These are phyloP conservation scores for Pistacia atlantica DNA, from an alignment of 345 rosid species.

Conservation along the genomic window DNA sequence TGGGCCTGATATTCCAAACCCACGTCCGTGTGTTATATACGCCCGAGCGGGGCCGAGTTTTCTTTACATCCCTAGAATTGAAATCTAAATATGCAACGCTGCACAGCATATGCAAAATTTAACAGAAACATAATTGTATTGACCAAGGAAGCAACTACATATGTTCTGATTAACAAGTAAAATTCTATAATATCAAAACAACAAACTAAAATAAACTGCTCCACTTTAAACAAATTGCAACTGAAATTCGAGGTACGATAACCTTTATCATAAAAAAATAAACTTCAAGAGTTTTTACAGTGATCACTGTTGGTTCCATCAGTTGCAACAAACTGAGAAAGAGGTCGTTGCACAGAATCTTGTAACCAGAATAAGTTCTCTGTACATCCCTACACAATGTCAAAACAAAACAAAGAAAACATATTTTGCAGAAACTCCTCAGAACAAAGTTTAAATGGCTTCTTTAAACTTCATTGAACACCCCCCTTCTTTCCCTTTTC, in stretches of 20 bases:
- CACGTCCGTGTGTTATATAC: no score
- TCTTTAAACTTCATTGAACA: not conserved
- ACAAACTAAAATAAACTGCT: not conserved
- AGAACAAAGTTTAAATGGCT: not conserved
- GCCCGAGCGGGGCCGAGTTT: no score
- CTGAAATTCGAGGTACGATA: not conserved
- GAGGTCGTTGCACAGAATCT: slow-evolving; percentile 10
- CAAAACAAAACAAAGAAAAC: slow-evolving; percentile 20
- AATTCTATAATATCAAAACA: not conserved
- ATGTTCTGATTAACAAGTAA: not conserved
- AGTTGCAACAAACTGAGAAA: not conserved
- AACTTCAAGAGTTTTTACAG: not conserved
- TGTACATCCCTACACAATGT: slow-evolving; percentile 35
- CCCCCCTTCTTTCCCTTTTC: no score
- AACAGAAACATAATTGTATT: not conserved
- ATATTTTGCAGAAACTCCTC: slow-evolving; percentile 9
- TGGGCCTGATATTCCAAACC: no score
- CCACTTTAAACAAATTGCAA: not conserved
- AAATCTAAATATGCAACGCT: not conserved
- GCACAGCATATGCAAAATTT: not conserved
- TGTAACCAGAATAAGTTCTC: not conserved
- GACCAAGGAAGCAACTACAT: not conserved
- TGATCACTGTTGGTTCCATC: slow-evolving; percentile 9
- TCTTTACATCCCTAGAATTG: not conserved
- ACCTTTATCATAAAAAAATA: not conserved